These are phyloP conservation scores for Penicillium subrubescens DNA, from an alignment of 495 filamentous ascomycete genomes.

Conservation along the genomic window DNA sequence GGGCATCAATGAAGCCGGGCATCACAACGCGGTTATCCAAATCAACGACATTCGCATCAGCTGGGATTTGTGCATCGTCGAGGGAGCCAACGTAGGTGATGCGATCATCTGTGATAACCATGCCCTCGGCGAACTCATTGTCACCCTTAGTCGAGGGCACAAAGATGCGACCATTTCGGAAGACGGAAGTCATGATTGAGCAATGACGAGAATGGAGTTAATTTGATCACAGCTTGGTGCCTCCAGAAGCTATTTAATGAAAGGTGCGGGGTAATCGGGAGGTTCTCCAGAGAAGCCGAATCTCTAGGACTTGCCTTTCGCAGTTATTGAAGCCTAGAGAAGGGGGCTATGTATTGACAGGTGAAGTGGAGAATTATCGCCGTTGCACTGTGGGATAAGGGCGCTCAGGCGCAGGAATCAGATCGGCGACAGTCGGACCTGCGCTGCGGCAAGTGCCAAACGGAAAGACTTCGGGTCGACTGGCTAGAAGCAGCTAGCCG, in stretches of 20 bases:
- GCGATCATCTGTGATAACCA: slow-evolving; percentile 39
- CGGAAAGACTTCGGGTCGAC: not conserved
- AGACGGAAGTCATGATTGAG: slow-evolving; percentile 39
- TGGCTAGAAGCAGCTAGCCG: not conserved
- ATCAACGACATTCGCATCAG: slow-evolving; percentile 40
- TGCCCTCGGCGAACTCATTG: slow-evolving; percentile 40
- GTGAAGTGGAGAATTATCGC: not conserved
- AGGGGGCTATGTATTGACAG: not conserved
- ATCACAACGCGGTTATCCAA: slow-evolving; percentile 52
- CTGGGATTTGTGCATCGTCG: slow-evolving; percentile 33
- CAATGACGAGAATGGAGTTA: not conserved
- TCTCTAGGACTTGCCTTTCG: slow-evolving; percentile 25
- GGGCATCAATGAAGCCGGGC: slow-evolving; percentile 66
- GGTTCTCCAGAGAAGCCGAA: not conserved
- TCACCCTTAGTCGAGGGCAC: slow-evolving; percentile 21
- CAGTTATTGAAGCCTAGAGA: not conserved
- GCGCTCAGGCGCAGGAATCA: not conserved
- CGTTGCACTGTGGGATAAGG: not conserved
- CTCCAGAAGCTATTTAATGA: slow-evolving; percentile 16
- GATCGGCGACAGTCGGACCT: not conserved
- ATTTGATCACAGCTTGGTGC: not conserved
- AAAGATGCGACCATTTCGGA: slow-evolving; percentile 50
- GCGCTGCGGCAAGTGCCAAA: not conserved
- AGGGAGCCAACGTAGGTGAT: slow-evolving; percentile 42
- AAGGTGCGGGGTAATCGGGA: slow-evolving; percentile 13